A percentile compares a stretch with the other conserved stretches of the same genome.
Evolutionary conservation across 805 yeast genomes (phyloP).

Genomic region (Wickerhamia fluorescens): DNA sequence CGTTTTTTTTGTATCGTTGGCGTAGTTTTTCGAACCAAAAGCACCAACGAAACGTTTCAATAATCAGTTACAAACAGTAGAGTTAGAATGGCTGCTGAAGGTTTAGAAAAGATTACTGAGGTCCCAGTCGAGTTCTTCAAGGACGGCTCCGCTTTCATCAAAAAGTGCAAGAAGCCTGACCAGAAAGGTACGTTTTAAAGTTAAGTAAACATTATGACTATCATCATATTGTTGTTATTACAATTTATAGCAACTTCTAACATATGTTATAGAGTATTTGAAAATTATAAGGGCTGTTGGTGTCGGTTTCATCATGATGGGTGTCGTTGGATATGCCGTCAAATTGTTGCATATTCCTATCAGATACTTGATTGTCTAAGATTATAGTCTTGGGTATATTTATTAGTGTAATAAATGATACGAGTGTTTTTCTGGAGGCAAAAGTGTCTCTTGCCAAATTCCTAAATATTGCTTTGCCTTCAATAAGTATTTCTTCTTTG

Average conservation of each 20-base stretch:
- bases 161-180: conserved; percentile 90
- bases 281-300: conserved; percentile 94
- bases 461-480: too few relatives aligned
- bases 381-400: too few relatives aligned
- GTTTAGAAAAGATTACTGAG: conserved; percentile 71
- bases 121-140: conserved; percentile 86
- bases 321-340: conserved; percentile 93
- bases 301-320: conserved; percentile 94
- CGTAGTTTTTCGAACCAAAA: neutral
- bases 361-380: conserved; percentile 86
- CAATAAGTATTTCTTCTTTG: too few relatives aligned
- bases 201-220: neutral
- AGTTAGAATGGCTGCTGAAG: conserved; percentile 42
- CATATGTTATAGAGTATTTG: conserved; percentile 56
- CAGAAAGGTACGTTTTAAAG: conserved; percentile 49
- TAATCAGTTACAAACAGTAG: conserved; percentile 1
- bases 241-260: conserved; percentile 4
- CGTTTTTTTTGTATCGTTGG: conserved; percentile 2
- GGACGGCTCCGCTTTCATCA: conserved; percentile 84
- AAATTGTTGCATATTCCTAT: conserved; percentile 93
- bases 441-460: too few relatives aligned
- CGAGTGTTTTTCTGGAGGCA: too few relatives aligned
- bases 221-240: neutral
- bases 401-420: too few relatives aligned
- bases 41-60: neutral